phyloP scores from a whole-genome alignment of 805 yeast genomes.

The Metschnikowia cubensis region DNA sequence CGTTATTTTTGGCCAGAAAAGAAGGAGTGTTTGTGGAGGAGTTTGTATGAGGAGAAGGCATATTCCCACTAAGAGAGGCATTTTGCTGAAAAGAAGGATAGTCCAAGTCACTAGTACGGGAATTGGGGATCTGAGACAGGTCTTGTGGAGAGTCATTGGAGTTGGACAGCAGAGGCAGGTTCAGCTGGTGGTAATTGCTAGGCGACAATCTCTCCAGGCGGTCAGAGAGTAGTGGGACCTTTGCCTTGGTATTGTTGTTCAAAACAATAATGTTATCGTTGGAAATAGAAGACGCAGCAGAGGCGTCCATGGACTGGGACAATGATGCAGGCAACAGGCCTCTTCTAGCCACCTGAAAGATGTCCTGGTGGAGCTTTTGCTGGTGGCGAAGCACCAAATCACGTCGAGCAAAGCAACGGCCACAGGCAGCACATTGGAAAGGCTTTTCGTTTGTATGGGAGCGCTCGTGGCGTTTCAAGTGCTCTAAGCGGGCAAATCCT shows the following conservation, averaged over 20 bases:
- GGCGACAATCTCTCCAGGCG: constrained; percentile 3
- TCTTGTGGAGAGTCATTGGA: constrained; percentile 7
- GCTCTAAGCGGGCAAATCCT: constrained; percentile 94
- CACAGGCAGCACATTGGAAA: constrained; percentile 93
- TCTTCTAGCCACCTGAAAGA: constrained; percentile 15
- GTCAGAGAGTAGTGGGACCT: constrained; percentile 42
- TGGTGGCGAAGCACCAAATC: constrained; percentile 88
- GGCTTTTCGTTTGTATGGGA: constrained; percentile 87
- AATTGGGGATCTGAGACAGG: not conserved
- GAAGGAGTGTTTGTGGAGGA: constrained; percentile 27
- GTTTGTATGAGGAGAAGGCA: constrained; percentile 26
- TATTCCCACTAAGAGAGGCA: constrained; percentile 8
- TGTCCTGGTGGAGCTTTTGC: constrained; percentile 69
- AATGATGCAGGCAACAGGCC: constrained; percentile 15
- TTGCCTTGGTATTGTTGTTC: constrained; percentile 48
- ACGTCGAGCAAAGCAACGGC: constrained; percentile 90
- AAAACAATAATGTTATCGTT: constrained; percentile 52
- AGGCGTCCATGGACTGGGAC: constrained; percentile 5
- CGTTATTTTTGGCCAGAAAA: constrained; percentile 2
- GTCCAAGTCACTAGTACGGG: not conserved
- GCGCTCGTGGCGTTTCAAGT: constrained; percentile 87
- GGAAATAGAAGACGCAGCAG: constrained; percentile 5
- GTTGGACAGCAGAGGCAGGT: constrained; percentile 15
- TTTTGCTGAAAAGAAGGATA: not conserved
- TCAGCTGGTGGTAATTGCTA: constrained; percentile 1